Base-by-base conservation (phyloP, 257 asterid species). In the Lantana camara region DNA sequence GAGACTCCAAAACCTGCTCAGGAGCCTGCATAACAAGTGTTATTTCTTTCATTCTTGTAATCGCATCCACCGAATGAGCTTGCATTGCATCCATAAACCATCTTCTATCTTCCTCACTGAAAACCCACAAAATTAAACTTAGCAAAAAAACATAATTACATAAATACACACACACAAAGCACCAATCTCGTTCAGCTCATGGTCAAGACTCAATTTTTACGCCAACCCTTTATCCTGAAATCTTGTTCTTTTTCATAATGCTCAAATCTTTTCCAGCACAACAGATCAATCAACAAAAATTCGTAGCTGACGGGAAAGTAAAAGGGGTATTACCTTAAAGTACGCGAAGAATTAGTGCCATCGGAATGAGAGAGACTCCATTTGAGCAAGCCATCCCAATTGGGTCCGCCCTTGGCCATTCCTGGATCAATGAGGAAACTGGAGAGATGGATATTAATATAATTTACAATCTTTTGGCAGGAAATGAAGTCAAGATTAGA, bases 81-180 rank as follows among this genome's bases (percentile, higher is more conserved):
- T 93, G 96, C 95, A 90, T 85, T 57, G 99, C 99, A 64, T 93
- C 99, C 96, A 80, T 82, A 64, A 93, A 93, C 99, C 97, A 93
- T 74, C 46, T 85, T 64, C 84, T 72, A 42, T 93, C 97, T 70
- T 90, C 97, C 83, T 93, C 99, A 65, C 99, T 93, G 59, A 7
- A 57, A 40, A 64, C 60, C 37, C 4, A 58, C 20, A 2, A 53
- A 17, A 14, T 2, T 27, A 2, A 34, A 67, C n/a, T n/a, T n/a
- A n/a, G n/a, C n/a, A n/a, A n/a, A n/a, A n/a, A n/a, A n/a, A n/a
- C n/a, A n/a, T n/a, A n/a, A 9, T 16, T 48, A 37, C 52, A 61
- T 40, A 30, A 48, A 11, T 48, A 16, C 58, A 8, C 14, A n/a
- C 32, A 45, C 0, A 63, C 62, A 47, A 59, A 23, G 32, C 34